These are phyloP conservation scores for Aquilaria sinensis DNA, from an alignment of 345 rosid species.

Conservation along the genomic window DNA sequence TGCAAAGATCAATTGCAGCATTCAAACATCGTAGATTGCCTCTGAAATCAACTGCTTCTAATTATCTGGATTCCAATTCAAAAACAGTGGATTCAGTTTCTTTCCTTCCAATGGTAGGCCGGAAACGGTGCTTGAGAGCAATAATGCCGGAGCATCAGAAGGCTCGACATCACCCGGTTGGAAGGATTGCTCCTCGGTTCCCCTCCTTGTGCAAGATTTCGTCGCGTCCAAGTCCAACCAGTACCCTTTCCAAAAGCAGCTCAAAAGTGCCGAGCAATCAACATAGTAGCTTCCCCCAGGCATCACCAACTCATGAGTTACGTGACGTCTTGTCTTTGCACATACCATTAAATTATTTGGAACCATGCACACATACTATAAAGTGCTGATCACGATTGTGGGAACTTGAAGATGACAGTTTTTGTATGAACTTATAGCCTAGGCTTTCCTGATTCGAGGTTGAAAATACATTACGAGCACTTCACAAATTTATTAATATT, in stretches of 20 bases:
- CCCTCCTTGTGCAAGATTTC: conserved; percentile 36
- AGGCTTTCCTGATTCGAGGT: too few species aligned
- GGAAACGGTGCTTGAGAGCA: conserved; percentile 37
- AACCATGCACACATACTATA: conserved; percentile 20
- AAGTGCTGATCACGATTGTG: conserved; percentile 16
- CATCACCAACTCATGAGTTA: conserved; percentile 38
- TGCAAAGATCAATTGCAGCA: conserved; percentile 41
- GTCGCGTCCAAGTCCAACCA: conserved; percentile 10
- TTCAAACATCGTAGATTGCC: conserved; percentile 40
- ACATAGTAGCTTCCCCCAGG: conserved; percentile 21
- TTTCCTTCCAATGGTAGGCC: conserved; percentile 24
- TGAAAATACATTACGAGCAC: too few species aligned
- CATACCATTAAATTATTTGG: conserved; percentile 17
- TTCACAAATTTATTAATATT: too few species aligned
- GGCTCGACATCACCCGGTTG: conserved; percentile 16
- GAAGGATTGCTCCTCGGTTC: conserved; percentile 29
- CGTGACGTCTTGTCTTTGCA: conserved; percentile 55
- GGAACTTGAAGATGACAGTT: conserved; percentile 2
- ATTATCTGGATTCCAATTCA: conserved; percentile 11
- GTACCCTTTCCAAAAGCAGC: conserved; percentile 9
- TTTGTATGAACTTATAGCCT: too few species aligned
- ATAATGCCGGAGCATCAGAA: conserved; percentile 17
- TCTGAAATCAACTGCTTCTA: conserved; percentile 19
- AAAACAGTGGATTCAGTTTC: conserved; percentile 24
- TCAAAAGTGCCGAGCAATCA: conserved; percentile 16